Base-by-base conservation (phyloP, 2,329 filamentous ascomycete genomes). In the Aulographum hederae region DNA sequence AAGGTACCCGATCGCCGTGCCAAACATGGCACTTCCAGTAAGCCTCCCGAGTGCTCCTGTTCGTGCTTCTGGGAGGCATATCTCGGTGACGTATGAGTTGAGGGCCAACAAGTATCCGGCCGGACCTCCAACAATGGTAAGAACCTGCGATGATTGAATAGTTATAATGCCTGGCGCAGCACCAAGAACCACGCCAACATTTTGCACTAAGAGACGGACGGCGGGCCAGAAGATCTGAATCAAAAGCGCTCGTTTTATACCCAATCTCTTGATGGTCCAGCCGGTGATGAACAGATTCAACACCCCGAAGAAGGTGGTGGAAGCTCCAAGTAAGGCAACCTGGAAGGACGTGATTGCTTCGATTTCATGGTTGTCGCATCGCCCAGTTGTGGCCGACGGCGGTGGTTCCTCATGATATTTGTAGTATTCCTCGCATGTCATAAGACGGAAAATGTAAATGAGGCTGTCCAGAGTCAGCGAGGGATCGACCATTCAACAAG, bases 351-450 rank as follows among this genome's bases (percentile, higher is more conserved):
- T 78, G 14, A 63, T 60, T 1, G 73, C 69, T 29, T 74, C 65
- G 36, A 81, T 74, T 38, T 68, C 65, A 33, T 66, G 66, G 20
- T 62, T 59, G 29, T 58, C 60, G 44, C 76, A 81, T 12, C 66
- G 58, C 36, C 73, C 65, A 3, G 57, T 57, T 3, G 48, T 42
- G 1, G 58, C 5, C 6, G n/a, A 20, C 13, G 16, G 61, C 6
- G 52, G 41, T 31, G 55, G 66, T 0, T 62, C 58, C 10, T 65
- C 59, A 42, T 78, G 66, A 2, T 56, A 55, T 21, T 60, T 54
- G 50, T 79, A 81, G 46, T 71, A 81, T 32, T 66, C 63, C 33
- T 80, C 70, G 50, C 76, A 81, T 31, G 69, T 71, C 73, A 80
- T 79, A 2, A 77, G 46, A 35, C 72, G 70, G 41, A 80, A 78